Evolutionary conservation across 129 eudicot genomes (phyloP).

Genomic region (Flaveria bidentis): DNA sequence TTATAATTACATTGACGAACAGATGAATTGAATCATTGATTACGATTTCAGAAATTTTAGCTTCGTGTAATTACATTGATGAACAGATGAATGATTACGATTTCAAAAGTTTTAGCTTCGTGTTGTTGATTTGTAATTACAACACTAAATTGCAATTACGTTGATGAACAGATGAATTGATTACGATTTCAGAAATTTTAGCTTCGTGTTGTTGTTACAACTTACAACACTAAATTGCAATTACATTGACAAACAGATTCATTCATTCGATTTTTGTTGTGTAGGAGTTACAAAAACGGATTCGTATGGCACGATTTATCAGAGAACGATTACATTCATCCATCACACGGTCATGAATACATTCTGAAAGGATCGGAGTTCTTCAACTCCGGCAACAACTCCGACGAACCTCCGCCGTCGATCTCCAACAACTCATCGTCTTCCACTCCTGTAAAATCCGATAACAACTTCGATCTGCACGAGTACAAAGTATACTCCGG

Average conservation of each 20-base stretch:
- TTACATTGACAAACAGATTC: no score
- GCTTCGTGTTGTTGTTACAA: no score
- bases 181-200: no score
- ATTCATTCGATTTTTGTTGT: conserved; percentile 14
- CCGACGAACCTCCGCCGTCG: conserved; percentile 34
- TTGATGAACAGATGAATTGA: neutral
- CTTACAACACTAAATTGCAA: no score
- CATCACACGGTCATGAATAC: conserved; percentile 81
- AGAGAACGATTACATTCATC: conserved; percentile 78
- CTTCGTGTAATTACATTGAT: no score
- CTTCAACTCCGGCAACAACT: neutral
- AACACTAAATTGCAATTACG: no score
- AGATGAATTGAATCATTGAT: no score
- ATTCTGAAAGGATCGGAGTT: conserved; percentile 91
- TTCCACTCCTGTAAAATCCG: conserved; percentile 17
- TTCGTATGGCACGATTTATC: conserved; percentile 91
- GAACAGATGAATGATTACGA: no score
- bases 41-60: no score
- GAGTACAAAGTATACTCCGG: conserved; percentile 76
- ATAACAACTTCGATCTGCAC: conserved; percentile 43
- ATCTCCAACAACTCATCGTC: conserved; percentile 38
- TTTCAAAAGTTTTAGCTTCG: no score
- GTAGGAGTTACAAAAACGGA: conserved; percentile 87
- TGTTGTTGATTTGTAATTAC: no score
- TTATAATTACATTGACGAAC: no score